Evolutionary conservation across 176 grass and related monocot genomes (phyloP).

Genomic region (Carex pumila): DNA sequence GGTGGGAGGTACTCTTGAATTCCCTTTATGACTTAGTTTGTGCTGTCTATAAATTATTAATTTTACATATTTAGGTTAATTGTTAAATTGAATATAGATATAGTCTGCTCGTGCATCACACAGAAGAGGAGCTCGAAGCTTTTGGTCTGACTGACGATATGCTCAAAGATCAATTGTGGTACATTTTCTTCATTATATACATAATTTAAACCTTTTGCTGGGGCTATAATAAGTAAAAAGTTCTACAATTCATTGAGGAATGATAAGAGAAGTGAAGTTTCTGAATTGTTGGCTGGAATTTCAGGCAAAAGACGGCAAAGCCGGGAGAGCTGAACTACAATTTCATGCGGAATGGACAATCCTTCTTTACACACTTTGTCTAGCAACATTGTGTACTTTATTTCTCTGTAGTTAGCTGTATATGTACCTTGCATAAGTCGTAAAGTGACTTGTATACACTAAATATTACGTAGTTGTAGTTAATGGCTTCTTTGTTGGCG

Average conservation of each 20-base stretch:
- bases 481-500: not conserved
- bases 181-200: not conserved
- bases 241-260: not conserved
- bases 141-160: slow-evolving; percentile 55
- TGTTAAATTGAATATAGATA: slow-evolving; percentile 23
- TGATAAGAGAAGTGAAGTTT: not conserved
- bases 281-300: not conserved
- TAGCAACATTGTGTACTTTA: not conserved
- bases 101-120: slow-evolving; percentile 70
- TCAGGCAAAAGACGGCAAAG: slow-evolving; percentile 62
- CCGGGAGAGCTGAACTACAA: slow-evolving; percentile 50
- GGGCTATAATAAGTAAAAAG: not conserved
- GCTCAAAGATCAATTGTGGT: slow-evolving; percentile 68
- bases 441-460: not conserved
- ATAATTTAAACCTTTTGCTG: not conserved
- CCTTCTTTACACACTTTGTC: slow-evolving; percentile 50
- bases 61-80: not conserved
- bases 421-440: not conserved
- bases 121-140: slow-evolving; percentile 38
- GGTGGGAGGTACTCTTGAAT: slow-evolving; percentile 33
- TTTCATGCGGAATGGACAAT: slow-evolving; percentile 49
- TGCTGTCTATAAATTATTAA: not conserved
- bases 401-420: not conserved
- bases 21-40: not conserved
- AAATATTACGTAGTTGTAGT: not conserved